phyloP scores from a whole-genome alignment of 164 flowering plant species.

The Cinnamomum chago region DNA sequence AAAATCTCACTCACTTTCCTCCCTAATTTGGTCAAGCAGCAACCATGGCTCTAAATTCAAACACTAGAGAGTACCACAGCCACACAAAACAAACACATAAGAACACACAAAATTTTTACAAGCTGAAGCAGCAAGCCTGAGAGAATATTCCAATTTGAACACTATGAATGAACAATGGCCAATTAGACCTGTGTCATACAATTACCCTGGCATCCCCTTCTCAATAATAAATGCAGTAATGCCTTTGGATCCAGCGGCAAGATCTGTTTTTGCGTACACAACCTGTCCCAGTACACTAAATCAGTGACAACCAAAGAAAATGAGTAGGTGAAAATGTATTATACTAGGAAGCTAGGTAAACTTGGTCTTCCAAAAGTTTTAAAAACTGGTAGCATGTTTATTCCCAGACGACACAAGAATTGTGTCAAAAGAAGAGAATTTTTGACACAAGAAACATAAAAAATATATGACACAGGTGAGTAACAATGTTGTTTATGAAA shows the following conservation, averaged over 20 bases:
- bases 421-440: background rate
- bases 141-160: background rate
- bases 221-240: constrained; percentile 96
- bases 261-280: constrained; percentile 91
- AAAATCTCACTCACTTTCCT: too few relatives aligned
- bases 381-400: background rate
- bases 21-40: too few relatives aligned
- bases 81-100: background rate
- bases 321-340: background rate
- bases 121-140: background rate
- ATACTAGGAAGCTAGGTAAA: background rate
- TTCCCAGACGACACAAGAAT: background rate
- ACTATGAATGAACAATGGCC: background rate
- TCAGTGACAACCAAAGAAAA: constrained; percentile 12
- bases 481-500: background rate
- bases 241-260: constrained; percentile 78
- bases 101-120: background rate
- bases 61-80: too few relatives aligned
- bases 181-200: background rate
- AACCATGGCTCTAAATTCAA: too few relatives aligned
- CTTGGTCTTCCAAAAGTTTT: background rate
- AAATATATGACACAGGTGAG: background rate
- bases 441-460: background rate
- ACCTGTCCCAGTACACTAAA: constrained; percentile 45
- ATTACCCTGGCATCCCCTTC: constrained; percentile 95